Conservation (phyloP, 2,329 filamentous ascomycete species). For the Simplicillium aogashimaense region DNA sequence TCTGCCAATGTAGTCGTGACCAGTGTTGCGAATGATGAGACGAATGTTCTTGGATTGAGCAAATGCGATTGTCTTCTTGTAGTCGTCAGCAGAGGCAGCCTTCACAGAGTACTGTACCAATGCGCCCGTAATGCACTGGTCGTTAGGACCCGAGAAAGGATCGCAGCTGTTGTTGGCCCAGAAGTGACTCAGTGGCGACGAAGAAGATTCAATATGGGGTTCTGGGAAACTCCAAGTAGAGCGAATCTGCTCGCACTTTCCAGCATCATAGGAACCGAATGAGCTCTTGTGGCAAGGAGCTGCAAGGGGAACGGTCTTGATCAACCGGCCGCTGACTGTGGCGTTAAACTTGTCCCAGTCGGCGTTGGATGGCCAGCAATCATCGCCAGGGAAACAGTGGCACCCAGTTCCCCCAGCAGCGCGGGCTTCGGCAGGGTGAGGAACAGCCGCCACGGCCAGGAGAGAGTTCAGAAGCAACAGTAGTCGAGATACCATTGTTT, state of each 20-base stretch:
- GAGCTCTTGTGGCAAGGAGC: constrained; percentile 33
- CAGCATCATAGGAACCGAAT: constrained; percentile 30
- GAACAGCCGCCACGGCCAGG: too few relatives aligned
- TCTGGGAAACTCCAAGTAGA: constrained; percentile 24
- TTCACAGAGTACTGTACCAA: constrained; percentile 26
- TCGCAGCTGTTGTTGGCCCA: constrained; percentile 9
- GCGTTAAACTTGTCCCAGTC: constrained; percentile 40
- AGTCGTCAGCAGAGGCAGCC: constrained; percentile 15
- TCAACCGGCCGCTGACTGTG: constrained; percentile 37
- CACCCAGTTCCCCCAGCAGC: constrained; percentile 15
- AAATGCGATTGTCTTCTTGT: constrained; percentile 19
- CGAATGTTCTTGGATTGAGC: constrained; percentile 29
- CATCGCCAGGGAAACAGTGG: constrained; percentile 38
- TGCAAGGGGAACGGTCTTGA: constrained; percentile 40
- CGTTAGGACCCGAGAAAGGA: constrained; percentile 22
- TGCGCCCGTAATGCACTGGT: constrained; percentile 30
- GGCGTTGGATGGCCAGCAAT: constrained; percentile 36
- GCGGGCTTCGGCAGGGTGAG: too few relatives aligned
- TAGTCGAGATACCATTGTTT: too few relatives aligned
- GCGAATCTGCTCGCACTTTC: constrained; percentile 29
- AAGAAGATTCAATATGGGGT: background rate
- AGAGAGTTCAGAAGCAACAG: too few relatives aligned
- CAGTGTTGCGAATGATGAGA: constrained; percentile 36
- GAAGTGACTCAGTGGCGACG: background rate
- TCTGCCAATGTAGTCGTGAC: constrained; percentile 40